Base-by-base conservation (phyloP, 2,329 filamentous ascomycete genomes). In the Talaromyces sp. region DNA sequence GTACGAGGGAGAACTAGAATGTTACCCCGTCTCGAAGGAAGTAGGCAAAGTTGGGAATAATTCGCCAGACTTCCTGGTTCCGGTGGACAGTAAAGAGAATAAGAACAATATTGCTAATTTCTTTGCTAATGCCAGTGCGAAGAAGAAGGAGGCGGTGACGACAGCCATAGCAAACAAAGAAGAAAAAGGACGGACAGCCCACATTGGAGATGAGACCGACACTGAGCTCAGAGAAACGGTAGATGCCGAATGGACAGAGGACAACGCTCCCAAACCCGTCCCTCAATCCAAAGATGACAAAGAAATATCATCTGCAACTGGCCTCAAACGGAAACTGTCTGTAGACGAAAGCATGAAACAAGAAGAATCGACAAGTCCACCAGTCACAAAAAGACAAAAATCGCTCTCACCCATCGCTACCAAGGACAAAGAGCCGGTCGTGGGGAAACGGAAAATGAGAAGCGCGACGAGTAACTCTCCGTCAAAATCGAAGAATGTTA, bases 11-110 rank as follows among this genome's bases (percentile, higher is more conserved):
- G 87, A 89, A 56, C 77, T 99, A 8, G 90, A 95, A 56, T 86
- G 89, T 55, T 97, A 96, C 69, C 86, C 88, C 0, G 94, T 99
- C 2, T 85, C 81, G 65, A 89, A 90, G 70, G 92, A 94, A 3
- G 93, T 97, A 0, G 92, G 92, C 0, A 97, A 96, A 75, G 92
- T 96, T 0, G 92, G 93, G 5, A 96, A 96, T 65, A 89, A 96
- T 71, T 95, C 89, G 19, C 85, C 90, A 0, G 82, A 81, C 0
- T 96, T 97, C 67, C 81, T 97, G 45, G 78, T 96, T 1, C 93
- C 93, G 0, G 76, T 97, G 35, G 82, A 89, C 66, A 95, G 89
- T 73, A 86, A 84, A 63, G 89, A 92, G 67, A 97, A 97, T 72
- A 97, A 95, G 76, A 85, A 82, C 52, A 97, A 94, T 64, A 97